Percentiles rank a stretch among this genome's conserved stretches.
phyloP scores from a whole-genome alignment of 345 rosid genomes.

The Cochlearia excelsa region DNA sequence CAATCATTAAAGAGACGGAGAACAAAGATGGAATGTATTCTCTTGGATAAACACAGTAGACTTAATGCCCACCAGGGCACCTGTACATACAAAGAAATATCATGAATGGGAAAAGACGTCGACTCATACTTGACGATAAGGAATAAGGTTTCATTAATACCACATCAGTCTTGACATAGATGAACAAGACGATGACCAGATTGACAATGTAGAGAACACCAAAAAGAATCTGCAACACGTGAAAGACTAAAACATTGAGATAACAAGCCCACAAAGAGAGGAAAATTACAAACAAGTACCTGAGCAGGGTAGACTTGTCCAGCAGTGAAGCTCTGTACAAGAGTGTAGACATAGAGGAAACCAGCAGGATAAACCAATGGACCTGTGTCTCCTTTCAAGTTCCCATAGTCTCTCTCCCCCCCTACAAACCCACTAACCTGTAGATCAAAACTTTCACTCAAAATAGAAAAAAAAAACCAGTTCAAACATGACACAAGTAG shows the following conservation, averaged over 20 bases:
- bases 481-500: background rate
- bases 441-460: conserved; percentile 12
- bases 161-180: conserved; percentile 75
- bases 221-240: conserved; percentile 67
- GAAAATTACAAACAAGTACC: conserved; percentile 39
- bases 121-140: background rate
- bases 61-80: conserved; percentile 92
- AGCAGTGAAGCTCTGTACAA: conserved; percentile 62
- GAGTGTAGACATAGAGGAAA: conserved; percentile 86
- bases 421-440: conserved; percentile 86
- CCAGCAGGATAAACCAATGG: conserved; percentile 97
- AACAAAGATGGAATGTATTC: conserved; percentile 88
- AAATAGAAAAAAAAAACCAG: background rate
- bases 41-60: conserved; percentile 83
- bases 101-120: background rate
- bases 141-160: conserved; percentile 36
- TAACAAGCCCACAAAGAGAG: background rate
- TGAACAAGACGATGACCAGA: conserved; percentile 62
- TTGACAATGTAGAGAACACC: conserved; percentile 70
- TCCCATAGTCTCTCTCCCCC: conserved; percentile 85
- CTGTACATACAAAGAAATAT: conserved; percentile 36
- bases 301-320: conserved; percentile 74
- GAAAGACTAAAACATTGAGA: background rate
- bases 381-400: conserved; percentile 92
- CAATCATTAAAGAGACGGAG: conserved; percentile 95